Evolutionary conservation across 2,329 filamentous ascomycete genomes (phyloP).

Genomic region (Lachnellula suecica): DNA sequence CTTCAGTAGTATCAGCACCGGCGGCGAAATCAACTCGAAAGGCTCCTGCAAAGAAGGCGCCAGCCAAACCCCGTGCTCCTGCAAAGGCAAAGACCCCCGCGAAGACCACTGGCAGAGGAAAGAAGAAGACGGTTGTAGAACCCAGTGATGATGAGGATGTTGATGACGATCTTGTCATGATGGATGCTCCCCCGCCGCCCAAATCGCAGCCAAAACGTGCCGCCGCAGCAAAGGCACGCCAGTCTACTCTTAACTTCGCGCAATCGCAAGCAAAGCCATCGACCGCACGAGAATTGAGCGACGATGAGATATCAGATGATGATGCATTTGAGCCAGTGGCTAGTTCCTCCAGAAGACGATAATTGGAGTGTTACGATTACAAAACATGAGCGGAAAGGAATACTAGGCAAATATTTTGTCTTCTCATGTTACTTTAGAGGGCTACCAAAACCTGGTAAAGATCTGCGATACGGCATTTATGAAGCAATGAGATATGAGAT

Average conservation of each 20-base stretch:
- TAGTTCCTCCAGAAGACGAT: conserved; percentile 12
- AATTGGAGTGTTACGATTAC: not conserved
- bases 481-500: not conserved
- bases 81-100: conserved; percentile 37
- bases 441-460: not conserved
- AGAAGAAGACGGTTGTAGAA: conserved; percentile 39
- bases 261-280: conserved; percentile 36
- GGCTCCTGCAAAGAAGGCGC: conserved; percentile 37
- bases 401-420: not conserved
- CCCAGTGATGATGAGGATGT: conserved; percentile 44
- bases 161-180: conserved; percentile 53
- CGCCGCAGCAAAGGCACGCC: conserved; percentile 36
- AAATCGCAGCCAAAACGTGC: conserved; percentile 34
- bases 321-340: conserved; percentile 53
- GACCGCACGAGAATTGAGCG: conserved; percentile 57
- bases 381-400: not conserved
- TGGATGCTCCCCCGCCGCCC: conserved; percentile 43
- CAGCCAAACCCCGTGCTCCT: conserved; percentile 39
- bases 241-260: conserved; percentile 52
- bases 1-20: conserved; percentile 34
- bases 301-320: conserved; percentile 63
- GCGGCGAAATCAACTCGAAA: conserved; percentile 36
- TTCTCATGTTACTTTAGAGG: not conserved
- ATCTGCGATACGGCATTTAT: not conserved
- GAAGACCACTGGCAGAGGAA: conserved; percentile 38